phyloP scores from a whole-genome alignment of 164 flowering plant genomes.

The Piper betle region DNA sequence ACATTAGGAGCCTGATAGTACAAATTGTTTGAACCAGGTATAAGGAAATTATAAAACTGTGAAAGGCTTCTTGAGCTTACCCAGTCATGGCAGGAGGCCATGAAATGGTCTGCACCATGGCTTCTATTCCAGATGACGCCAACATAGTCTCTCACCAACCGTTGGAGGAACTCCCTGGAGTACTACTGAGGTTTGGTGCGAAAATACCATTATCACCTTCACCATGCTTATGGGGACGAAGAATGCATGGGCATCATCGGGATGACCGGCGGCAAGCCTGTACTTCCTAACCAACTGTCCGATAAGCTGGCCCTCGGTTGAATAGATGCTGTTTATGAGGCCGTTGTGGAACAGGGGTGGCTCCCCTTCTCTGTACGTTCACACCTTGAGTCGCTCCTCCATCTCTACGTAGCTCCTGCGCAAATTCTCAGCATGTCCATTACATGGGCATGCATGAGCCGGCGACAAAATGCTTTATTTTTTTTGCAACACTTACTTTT shows the following conservation, averaged over 20 bases:
- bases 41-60: too few species aligned
- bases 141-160: slow-evolving; percentile 26
- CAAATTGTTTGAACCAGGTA: neutral
- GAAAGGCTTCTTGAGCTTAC: too few species aligned
- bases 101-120: slow-evolving; percentile 53
- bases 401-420: slow-evolving; percentile 70
- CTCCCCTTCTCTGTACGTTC: slow-evolving; percentile 60
- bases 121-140: slow-evolving; percentile 41
- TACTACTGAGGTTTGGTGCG: slow-evolving; percentile 29
- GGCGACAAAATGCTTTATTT: too few species aligned
- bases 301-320: slow-evolving; percentile 55
- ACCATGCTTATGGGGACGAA: slow-evolving; percentile 46
- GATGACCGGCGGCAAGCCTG: slow-evolving; percentile 27
- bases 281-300: slow-evolving; percentile 32
- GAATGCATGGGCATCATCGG: slow-evolving; percentile 44
- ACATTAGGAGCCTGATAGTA: slow-evolving; percentile 3
- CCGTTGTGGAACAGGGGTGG: slow-evolving; percentile 42
- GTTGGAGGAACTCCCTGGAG: slow-evolving; percentile 20
- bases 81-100: slow-evolving; percentile 73
- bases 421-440: neutral
- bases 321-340: slow-evolving; percentile 41
- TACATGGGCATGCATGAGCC: neutral
- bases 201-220: slow-evolving; percentile 21
- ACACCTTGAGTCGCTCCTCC: slow-evolving; percentile 57
- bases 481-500: too few species aligned